Evolutionary conservation across 78 protist species (phyloP).

Genomic region (Andalucia godoyi): DNA sequence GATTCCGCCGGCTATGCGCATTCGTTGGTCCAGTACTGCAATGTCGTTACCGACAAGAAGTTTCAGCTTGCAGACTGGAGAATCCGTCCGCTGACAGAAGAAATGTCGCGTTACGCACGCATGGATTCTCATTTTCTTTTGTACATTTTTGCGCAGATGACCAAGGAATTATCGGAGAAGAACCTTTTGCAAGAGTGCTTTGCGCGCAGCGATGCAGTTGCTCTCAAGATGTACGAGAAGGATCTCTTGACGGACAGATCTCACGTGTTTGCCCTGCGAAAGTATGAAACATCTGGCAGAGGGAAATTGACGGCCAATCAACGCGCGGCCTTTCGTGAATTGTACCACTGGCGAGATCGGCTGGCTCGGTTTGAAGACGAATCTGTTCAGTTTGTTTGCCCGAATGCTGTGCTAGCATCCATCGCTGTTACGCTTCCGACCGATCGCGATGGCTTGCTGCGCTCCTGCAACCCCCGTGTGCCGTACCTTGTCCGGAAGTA

Average conservation of each 20-base stretch:
- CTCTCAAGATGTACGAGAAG: constrained; percentile 54
- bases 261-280: background rate
- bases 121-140: constrained; percentile 94
- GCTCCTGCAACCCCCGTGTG: too few species aligned
- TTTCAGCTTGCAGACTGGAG: constrained; percentile 96
- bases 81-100: constrained; percentile 81
- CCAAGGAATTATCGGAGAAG: background rate
- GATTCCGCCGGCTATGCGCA: too few species aligned
- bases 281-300: background rate
- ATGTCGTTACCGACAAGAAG: constrained; percentile 67
- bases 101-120: constrained; percentile 86
- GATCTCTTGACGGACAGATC: background rate
- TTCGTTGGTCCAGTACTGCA: constrained; percentile 18
- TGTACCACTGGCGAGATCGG: constrained; percentile 71
- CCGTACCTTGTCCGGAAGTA: too few species aligned
- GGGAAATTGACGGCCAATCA: background rate
- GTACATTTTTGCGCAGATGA: constrained; percentile 64
- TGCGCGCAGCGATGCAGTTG: constrained; percentile 32
- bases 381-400: constrained; percentile 36
- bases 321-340: constrained; percentile 14
- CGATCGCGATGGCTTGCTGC: too few species aligned
- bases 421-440: too few species aligned
- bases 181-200: constrained; percentile 15
- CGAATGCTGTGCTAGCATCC: constrained; percentile 2
- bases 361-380: constrained; percentile 71